These are phyloP conservation scores for Trichoderma polysporum DNA, from an alignment of 2,329 filamentous ascomycete species.

Conservation along the genomic window DNA sequence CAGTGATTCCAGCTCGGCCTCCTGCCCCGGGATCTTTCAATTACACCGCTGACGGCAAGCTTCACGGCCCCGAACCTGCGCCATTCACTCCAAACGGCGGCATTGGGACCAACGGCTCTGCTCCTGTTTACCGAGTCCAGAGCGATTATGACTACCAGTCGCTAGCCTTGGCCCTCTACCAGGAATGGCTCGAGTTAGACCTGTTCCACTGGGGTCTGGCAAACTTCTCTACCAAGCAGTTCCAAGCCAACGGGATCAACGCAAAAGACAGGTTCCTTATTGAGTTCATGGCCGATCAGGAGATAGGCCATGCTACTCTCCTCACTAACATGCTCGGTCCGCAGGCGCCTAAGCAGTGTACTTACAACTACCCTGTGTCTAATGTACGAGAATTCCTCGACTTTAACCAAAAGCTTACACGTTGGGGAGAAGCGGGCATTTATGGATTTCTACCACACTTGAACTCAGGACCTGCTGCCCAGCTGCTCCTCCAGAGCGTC, in stretches of 20 bases:
- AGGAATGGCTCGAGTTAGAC: slow-evolving; percentile 84
- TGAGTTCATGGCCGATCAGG: slow-evolving; percentile 74
- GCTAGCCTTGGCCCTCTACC: slow-evolving; percentile 70
- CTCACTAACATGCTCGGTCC: slow-evolving; percentile 75
- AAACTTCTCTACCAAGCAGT: slow-evolving; percentile 67
- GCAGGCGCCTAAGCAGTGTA: slow-evolving; percentile 70
- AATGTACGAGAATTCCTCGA: slow-evolving; percentile 77
- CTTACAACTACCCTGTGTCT: slow-evolving; percentile 76
- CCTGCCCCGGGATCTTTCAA: slow-evolving; percentile 61
- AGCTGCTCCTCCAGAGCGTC: slow-evolving; percentile 73
- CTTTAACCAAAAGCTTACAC: slow-evolving; percentile 83
- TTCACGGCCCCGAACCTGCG: slow-evolving; percentile 66
- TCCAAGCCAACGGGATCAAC: slow-evolving; percentile 64
- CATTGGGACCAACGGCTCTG: slow-evolving; percentile 72
- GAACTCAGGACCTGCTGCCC: slow-evolving; percentile 70
- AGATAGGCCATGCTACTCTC: slow-evolving; percentile 74
- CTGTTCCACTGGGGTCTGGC: slow-evolving; percentile 75
- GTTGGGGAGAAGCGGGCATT: slow-evolving; percentile 75
- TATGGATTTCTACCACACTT: slow-evolving; percentile 80
- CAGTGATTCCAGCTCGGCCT: slow-evolving; percentile 57
- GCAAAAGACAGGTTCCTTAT: slow-evolving; percentile 70
- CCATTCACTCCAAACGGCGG: slow-evolving; percentile 74
- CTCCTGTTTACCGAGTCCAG: slow-evolving; percentile 72
- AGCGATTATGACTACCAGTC: slow-evolving; percentile 85
- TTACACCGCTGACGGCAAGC: slow-evolving; percentile 69